Evolutionary conservation across 2,329 filamentous ascomycete genomes (phyloP).

Genomic region (Ophiostoma tasmaniense): DNA sequence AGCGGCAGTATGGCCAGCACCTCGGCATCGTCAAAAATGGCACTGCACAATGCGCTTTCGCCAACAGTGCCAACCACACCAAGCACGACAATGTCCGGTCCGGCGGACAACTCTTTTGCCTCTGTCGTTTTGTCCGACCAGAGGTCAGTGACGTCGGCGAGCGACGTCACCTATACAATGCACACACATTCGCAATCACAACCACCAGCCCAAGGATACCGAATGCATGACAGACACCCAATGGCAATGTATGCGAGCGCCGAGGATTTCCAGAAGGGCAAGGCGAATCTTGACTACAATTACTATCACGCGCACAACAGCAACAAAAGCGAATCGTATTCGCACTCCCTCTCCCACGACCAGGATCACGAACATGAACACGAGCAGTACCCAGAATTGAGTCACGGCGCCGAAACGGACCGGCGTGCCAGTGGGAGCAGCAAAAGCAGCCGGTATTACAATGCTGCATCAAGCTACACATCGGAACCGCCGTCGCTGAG

Average conservation of each 20-base stretch:
- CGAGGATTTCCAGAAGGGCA: constrained; percentile 11
- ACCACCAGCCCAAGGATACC: background rate
- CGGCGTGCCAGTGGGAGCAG: constrained; percentile 2
- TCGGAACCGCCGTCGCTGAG: background rate
- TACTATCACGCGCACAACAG: constrained; percentile 7
- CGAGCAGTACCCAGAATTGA: background rate
- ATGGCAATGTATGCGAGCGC: constrained; percentile 5
- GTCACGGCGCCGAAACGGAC: background rate
- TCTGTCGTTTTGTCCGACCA: constrained; percentile 9
- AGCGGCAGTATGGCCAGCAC: background rate
- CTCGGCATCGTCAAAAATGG: background rate
- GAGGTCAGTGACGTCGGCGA: background rate
- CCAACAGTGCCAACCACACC: background rate
- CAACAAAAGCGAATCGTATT: background rate
- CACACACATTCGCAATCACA: background rate
- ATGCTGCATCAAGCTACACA: background rate
- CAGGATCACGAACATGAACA: background rate
- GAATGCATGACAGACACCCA: background rate
- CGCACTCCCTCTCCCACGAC: background rate
- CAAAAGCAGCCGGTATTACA: background rate
- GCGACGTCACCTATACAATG: constrained; percentile 6
- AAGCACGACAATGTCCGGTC: background rate
- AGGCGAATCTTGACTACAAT: constrained; percentile 4
- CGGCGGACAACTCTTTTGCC: constrained; percentile 6
- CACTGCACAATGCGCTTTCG: constrained; percentile 2